Conservation (phyloP, 345 rosid species). For the Populus simonii region DNA sequence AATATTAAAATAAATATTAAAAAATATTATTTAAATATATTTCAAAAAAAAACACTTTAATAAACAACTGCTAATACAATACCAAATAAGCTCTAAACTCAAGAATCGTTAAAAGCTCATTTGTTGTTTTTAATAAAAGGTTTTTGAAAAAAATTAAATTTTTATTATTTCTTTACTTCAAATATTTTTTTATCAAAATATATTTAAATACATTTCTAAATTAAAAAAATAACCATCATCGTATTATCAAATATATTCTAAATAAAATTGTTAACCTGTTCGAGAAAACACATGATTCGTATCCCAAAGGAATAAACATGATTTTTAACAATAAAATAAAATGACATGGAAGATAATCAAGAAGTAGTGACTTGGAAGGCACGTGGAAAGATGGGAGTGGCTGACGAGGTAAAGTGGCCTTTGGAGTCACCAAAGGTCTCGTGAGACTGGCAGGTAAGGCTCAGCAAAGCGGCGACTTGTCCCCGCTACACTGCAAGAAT, state of each 20-base stretch:
- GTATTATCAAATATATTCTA: too few species aligned
- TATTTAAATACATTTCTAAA: too few species aligned
- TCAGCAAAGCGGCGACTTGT: slow-evolving; percentile 41
- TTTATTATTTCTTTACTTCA: too few species aligned
- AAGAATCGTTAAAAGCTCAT: rapidly evolving
- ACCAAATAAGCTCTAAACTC: too few species aligned
- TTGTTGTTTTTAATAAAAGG: too few species aligned
- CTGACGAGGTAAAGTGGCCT: slow-evolving; percentile 25
- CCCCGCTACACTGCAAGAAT: slow-evolving; percentile 21
- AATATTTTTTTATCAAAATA: too few species aligned
- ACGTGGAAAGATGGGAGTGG: slow-evolving; percentile 26
- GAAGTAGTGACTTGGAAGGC: slow-evolving; percentile 6
- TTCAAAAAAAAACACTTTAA: rapidly evolving
- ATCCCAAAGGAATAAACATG: slow-evolving; percentile 12
- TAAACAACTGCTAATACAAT: rapidly evolving
- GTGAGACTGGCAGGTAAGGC: not conserved
- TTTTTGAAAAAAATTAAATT: too few species aligned
- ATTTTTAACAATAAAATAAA: not conserved
- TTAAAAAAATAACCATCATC: too few species aligned
- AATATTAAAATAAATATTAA: too few species aligned
- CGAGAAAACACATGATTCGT: slow-evolving; percentile 11
- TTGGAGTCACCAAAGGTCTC: slow-evolving; percentile 19
- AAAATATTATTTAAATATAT: too few species aligned
- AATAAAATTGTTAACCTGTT: slow-evolving; percentile 1
- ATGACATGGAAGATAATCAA: not conserved